Base-by-base conservation (phyloP, 2,329 filamentous ascomycete species). In the Bisporella sp. region DNA sequence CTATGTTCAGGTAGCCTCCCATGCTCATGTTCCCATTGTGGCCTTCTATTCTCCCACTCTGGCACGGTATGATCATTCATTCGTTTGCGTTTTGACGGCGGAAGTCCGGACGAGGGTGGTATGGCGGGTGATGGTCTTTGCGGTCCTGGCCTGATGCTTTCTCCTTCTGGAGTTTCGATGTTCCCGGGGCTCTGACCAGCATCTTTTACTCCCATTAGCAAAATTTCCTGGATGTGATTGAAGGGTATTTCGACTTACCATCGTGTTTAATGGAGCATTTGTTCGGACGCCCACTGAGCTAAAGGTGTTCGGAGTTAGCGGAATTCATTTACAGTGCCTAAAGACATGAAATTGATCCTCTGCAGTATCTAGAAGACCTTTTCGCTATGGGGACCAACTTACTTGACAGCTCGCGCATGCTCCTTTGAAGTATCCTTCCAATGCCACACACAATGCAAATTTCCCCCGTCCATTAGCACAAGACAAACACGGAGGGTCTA, bases 361-460 rank as follows among this genome's bases (percentile, higher is more conserved):
- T 21, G 21, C 21, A 21, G 21, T 21, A 21, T 21, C 21, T 21
- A 21, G 21, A 21, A 21, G 21, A 21, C 21, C 21, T 21, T 21
- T 21, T 21, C 21, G 21, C 21, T 21, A 21, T 21, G 21, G 21
- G 21, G 21, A 3, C 21, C 21, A 21, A 21, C 21, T 21, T 12
- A 64, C 51, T 49, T 65, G 62, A 51, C 63, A 65, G 37, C 57
- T 60, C 7, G 63, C 63, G 47, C 63, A 65, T 47, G 63, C 63
- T 33, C 63, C 63, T 48, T 64, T 64, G 52, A 65, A 65, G 50
- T 60, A 65, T 5, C 62, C 62, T n/a, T 62, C 60, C 29, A 65
- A 49, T 30, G 61, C 62, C 28, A 65, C 57, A 40, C 63, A 65
- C 32, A 60, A 49, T 41, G 46, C 55, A 50, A 65, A 65, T 46